These are phyloP conservation scores for Curvularia sp. DNA, from an alignment of 2,329 filamentous ascomycete species.

Conservation along the genomic window DNA sequence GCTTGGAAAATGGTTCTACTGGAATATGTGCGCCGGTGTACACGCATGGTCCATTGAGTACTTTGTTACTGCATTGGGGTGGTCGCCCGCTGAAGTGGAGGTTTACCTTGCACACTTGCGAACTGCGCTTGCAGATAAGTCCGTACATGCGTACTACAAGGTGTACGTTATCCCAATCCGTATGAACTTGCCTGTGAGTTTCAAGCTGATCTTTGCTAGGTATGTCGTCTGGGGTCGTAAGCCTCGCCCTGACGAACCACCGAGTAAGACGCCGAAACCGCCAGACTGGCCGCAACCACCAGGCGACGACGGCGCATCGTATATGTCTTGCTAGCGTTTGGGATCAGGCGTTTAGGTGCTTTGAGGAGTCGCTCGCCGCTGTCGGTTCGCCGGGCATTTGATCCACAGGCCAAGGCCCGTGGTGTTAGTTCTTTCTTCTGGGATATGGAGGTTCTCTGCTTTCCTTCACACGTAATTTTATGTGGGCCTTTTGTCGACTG, in stretches of 20 bases:
- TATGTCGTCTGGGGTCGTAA: slow-evolving; percentile 42
- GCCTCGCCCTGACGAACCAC: slow-evolving; percentile 27
- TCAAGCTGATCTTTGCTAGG: slow-evolving; percentile 16
- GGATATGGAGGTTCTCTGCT: not conserved
- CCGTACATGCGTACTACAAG: slow-evolving; percentile 53
- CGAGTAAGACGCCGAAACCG: slow-evolving; percentile 27
- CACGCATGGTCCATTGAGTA: slow-evolving; percentile 54
- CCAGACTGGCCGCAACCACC: slow-evolving; percentile 28
- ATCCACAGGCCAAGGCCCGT: not conserved
- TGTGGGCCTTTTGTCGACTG: not conserved
- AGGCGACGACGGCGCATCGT: slow-evolving; percentile 4
- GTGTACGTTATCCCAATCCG: slow-evolving; percentile 41
- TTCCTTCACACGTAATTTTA: not conserved
- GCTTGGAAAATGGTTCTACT: slow-evolving; percentile 59
- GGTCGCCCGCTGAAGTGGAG: slow-evolving; percentile 54
- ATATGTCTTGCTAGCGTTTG: not conserved
- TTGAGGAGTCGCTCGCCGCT: not conserved
- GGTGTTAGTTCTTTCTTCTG: not conserved
- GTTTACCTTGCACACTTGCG: slow-evolving; percentile 55
- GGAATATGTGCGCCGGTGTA: slow-evolving; percentile 55
- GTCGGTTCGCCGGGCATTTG: not conserved
- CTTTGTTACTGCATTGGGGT: slow-evolving; percentile 53
- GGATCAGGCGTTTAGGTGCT: slow-evolving; percentile 5
- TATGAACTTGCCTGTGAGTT: not conserved
- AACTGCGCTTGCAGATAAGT: slow-evolving; percentile 49